phyloP scores from a whole-genome alignment of 208 protist genomes.

The Trypanosoma cruzi region DNA sequence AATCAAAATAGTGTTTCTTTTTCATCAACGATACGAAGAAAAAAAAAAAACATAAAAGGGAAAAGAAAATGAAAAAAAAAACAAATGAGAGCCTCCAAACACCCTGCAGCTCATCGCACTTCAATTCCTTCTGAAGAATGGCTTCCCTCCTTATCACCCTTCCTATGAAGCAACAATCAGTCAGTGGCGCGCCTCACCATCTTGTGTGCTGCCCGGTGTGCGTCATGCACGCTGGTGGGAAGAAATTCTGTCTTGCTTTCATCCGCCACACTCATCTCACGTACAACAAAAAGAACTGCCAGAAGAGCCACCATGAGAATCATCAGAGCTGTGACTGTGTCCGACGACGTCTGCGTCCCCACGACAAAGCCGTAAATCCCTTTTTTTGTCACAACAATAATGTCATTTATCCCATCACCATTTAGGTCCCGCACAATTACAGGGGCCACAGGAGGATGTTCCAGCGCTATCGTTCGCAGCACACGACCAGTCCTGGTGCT shows the following conservation, averaged over 20 bases:
- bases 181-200: slow-evolving; percentile 29
- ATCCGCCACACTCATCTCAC: slow-evolving; percentile 39
- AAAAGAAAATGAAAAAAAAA: background rate
- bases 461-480: slow-evolving; percentile 52
- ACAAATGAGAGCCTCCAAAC: background rate
- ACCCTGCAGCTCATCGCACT: background rate
- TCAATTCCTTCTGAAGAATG: background rate
- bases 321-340: slow-evolving; percentile 70
- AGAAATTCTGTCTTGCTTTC: slow-evolving; percentile 39
- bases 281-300: slow-evolving; percentile 69
- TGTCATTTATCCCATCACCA: slow-evolving; percentile 85
- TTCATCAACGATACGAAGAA: background rate
- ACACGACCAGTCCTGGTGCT: slow-evolving; percentile 68
- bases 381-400: slow-evolving; percentile 72
- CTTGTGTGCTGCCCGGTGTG: slow-evolving; percentile 5
- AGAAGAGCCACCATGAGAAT: slow-evolving; percentile 73
- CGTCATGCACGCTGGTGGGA: slow-evolving; percentile 30
- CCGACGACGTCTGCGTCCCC: slow-evolving; percentile 60
- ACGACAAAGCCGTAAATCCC: slow-evolving; percentile 78
- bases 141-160: background rate
- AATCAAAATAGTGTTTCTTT: too few species aligned
- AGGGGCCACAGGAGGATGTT: slow-evolving; percentile 61
- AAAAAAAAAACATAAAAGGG: slow-evolving; percentile 3
- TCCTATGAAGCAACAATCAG: slow-evolving; percentile 3
- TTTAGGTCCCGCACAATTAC: slow-evolving; percentile 87